Base-by-base conservation (phyloP, 805 yeast genomes). In the Pichia kluyveri region DNA sequence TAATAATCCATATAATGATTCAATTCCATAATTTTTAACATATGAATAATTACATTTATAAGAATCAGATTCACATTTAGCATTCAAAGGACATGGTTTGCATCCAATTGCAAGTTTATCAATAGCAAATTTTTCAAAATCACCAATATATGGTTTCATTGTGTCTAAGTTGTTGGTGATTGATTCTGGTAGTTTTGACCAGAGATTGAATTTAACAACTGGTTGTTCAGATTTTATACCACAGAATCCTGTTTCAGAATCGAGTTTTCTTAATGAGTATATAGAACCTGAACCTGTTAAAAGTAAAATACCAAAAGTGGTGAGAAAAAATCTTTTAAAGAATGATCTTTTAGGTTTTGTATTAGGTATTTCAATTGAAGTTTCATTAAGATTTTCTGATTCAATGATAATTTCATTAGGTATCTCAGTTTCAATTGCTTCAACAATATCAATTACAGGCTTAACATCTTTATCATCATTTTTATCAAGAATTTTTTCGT, bases 61-160 rank as follows among this genome's bases (percentile, higher is more conserved):
- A 45, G 73, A 69, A 41, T 72, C 61, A 26, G 79, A 77, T 53
- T 73, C 79, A 65, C 98, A 91, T 38, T 77, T 69, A 0, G 90
- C 93, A 65, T 90, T 82, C 4, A 72, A 75, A 2, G 98, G 97
- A 60, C 98, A 91, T 27, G 76, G 76, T 5, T 76, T 66, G 67
- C 99, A 91, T 27, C 46, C 42, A n/a, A 52, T 43, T 26, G 38
- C 37, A 8, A 34, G 15, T 0, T 55, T 41, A 3, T 95, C 95
- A 43, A 73, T 73, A 44, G 73, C 60, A 39, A 65, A 57, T 0
- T 63, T 56, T 39, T 83, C 86, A 10, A 72, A 37, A 10, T 55
- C 43, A 4, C 62, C 54, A 28, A 77, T 50, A 42, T 62, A 57
- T 0, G 63, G 57, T n/a, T 52, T 41, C 1, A 54, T 7, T 1